Base-by-base conservation (phyloP, 2,329 filamentous ascomycete genomes). In the Biscogniauxia marginata region DNA sequence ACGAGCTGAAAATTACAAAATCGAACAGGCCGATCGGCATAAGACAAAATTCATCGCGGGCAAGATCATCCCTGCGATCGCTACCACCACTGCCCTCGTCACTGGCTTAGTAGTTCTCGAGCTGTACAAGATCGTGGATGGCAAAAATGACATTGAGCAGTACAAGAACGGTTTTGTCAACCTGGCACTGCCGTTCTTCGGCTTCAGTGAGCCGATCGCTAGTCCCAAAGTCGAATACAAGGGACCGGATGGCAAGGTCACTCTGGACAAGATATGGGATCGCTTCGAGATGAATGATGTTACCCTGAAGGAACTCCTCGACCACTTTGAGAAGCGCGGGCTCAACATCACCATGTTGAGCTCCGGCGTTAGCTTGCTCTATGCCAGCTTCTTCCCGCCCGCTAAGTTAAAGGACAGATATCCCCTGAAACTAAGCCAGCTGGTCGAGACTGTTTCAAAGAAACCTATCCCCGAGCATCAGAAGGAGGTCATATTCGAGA, bases 121-220 rank as follows among this genome's bases (percentile, higher is more conserved):
- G 78, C 78, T 98, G 49, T 97, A 91, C 87, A 99, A 99, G 85
- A 84, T 99, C 61, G 81, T 99, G 47, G 95, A 98, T 69, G 93
- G 92, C 70, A 97, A 99, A 81, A 85, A 83, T n/a, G 91, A 98
- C 66, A 88, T 97, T 63, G 95, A 98, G 77, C 90, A 98, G 76
- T 99, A 96, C 86, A 98, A 98, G 84, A 99, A 99, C 71, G 95
- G 95, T 16, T 99, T 99, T 75, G 83, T 98, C 76, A 99, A 99
- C 77, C 78, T 99, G 64, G 95, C 95, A 1, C 79, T 99, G 62
- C 95, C 95, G 0, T 98, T 99, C 83, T 96, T 99, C 66, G 93
- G 93, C 43, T 99, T 99, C 83, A 96, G 91, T 69, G 95, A 99
- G 77, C 95, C 95, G 2, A 96, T 99, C 66, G 87, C 87, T 4